Conservation (phyloP, 1,139 yeast species). For the Tardiomyces depauwii region DNA sequence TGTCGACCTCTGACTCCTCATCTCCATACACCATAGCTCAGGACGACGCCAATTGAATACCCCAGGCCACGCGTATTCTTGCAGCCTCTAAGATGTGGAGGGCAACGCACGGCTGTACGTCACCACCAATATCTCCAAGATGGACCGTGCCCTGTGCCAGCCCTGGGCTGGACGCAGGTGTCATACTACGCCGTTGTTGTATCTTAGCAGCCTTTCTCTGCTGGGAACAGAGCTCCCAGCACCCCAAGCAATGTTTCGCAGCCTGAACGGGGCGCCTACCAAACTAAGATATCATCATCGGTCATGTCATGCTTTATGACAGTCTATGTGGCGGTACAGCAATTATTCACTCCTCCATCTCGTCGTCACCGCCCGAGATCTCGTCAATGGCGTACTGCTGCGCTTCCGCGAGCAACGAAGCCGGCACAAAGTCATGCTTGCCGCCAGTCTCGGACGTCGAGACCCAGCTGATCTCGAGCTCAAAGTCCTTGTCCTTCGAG, state of each 20-base stretch:
- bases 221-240: too few species aligned
- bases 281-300: too few species aligned
- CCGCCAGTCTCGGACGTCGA: constrained; percentile 68
- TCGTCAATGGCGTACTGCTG: constrained; percentile 71
- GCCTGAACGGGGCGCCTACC: too few species aligned
- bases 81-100: background rate
- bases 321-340: background rate
- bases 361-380: constrained; percentile 60
- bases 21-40: too few species aligned
- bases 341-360: constrained; percentile 31
- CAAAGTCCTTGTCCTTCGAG: constrained; percentile 94
- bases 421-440: constrained; percentile 70
- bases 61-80: too few species aligned
- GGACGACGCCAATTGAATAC: too few species aligned
- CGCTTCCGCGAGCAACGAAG: constrained; percentile 70
- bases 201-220: too few species aligned
- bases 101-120: constrained; percentile 5
- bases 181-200: too few species aligned
- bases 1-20: background rate
- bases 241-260: too few species aligned
- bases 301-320: background rate
- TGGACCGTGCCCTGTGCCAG: too few species aligned
- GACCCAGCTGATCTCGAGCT: constrained; percentile 87
- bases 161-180: too few species aligned
- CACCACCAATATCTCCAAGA: constrained; percentile 3